Percentiles rank a stretch among this genome's conserved stretches.
phyloP scores from a whole-genome alignment of 2,329 filamentous ascomycete genomes.

The Botrytis aclada region DNA sequence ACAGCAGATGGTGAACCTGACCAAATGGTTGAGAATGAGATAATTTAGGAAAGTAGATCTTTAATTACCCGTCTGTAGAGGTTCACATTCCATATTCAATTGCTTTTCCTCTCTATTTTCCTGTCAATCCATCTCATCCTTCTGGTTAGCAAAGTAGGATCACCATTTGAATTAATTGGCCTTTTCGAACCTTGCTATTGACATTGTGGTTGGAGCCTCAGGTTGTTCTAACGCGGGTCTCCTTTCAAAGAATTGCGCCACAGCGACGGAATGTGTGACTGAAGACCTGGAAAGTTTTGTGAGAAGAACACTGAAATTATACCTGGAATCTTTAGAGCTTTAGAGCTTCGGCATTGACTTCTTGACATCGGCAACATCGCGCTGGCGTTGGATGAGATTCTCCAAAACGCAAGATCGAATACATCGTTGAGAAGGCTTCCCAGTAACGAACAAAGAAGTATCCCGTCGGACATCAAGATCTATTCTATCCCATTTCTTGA shows the following conservation, averaged over 20 bases:
- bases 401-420: background rate
- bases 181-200: background rate
- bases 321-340: background rate
- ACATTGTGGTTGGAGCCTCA: background rate
- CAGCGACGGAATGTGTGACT: background rate
- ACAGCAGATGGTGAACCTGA: background rate
- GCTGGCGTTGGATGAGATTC: background rate
- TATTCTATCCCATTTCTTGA: background rate
- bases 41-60: background rate
- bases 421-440: background rate
- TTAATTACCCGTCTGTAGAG: background rate
- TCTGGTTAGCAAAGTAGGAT: background rate
- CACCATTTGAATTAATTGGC: background rate
- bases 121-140: background rate
- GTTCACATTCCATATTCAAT: background rate
- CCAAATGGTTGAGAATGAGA: background rate
- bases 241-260: background rate
- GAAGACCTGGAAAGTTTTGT: background rate
- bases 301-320: background rate
- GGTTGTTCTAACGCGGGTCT: background rate
- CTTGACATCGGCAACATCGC: background rate
- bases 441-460: conserved; percentile 4
- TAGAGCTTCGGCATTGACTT: background rate
- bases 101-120: background rate
- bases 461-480: background rate